These are phyloP conservation scores for Cydonia oblonga DNA, from an alignment of 331 rosid genomes.

Conservation along the genomic window DNA sequence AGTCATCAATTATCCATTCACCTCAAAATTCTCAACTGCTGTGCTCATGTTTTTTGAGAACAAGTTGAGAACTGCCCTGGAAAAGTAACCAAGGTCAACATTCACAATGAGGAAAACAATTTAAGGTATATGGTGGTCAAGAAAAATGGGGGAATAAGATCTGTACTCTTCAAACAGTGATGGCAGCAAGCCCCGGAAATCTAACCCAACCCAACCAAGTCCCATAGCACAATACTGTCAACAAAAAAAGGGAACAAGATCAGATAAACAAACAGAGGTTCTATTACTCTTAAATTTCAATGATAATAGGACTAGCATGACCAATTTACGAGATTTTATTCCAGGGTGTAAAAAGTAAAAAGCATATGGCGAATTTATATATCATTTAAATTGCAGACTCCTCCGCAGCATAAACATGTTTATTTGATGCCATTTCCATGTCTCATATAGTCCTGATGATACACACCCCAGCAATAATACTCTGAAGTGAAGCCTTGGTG, in stretches of 20 bases:
- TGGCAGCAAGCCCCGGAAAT: slow-evolving; percentile 92
- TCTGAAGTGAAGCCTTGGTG: not conserved
- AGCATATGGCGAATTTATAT: not conserved
- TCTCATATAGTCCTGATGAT: not conserved
- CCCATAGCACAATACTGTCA: slow-evolving; percentile 98
- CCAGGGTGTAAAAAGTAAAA: not conserved
- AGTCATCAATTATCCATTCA: slow-evolving; percentile 18
- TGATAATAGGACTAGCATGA: not conserved
- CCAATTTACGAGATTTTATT: not conserved
- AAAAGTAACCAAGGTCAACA: slow-evolving; percentile 23
- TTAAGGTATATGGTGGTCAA: not conserved
- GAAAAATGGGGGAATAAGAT: not conserved
- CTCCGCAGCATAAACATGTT: not conserved
- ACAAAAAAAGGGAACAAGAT: slow-evolving; percentile 11
- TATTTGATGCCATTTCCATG: not conserved
- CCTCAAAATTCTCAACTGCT: slow-evolving; percentile 97
- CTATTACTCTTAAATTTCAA: not conserved
- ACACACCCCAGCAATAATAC: not conserved
- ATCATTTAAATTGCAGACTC: not conserved
- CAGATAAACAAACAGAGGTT: slow-evolving; percentile 13
- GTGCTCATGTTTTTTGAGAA: slow-evolving; percentile 84
- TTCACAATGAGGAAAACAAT: slow-evolving; percentile 5
- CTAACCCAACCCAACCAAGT: slow-evolving; percentile 99
- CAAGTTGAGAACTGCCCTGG: slow-evolving; percentile 86
- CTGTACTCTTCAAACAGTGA: slow-evolving; percentile 90